Evolutionary conservation across 495 filamentous ascomycete genomes (phyloP).

Genomic region (Trichoderma asperelloides): DNA sequence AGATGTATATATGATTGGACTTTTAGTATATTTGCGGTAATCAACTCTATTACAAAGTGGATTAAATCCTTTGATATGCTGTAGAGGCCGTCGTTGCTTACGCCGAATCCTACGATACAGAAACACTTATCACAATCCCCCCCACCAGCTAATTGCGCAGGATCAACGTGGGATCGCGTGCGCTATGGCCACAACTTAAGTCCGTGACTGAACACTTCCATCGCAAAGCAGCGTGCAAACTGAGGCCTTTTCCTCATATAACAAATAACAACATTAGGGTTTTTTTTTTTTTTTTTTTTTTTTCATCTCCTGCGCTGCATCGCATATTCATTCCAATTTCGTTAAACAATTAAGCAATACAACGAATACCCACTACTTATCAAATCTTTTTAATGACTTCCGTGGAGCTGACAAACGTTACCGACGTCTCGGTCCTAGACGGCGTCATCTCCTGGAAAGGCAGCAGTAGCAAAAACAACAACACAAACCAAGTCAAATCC

Average conservation of each 20-base stretch:
- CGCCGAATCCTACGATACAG: neutral
- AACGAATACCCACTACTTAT: no score
- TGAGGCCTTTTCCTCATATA: no score
- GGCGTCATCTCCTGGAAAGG: conserved; percentile 13
- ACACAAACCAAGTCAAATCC: conserved; percentile 13
- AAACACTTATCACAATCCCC: neutral
- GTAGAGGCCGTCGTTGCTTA: neutral
- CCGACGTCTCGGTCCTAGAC: neutral
- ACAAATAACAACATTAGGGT: no score
- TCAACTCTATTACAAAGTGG: neutral
- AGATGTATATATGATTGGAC: neutral
- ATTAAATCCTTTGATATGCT: neutral
- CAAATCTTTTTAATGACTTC: neutral
- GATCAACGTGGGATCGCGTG: neutral
- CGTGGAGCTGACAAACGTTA: neutral
- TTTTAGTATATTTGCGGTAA: neutral
- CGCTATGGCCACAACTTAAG: neutral
- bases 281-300: no score
- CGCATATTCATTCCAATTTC: no score
- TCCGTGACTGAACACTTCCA: no score
- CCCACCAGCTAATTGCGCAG: neutral
- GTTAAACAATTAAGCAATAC: no score
- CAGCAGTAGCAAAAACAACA: neutral
- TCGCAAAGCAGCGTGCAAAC: no score
- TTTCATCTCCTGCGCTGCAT: no score